phyloP scores from a whole-genome alignment of 2,329 filamentous ascomycete genomes.

The Rugonectria rugulosa region DNA sequence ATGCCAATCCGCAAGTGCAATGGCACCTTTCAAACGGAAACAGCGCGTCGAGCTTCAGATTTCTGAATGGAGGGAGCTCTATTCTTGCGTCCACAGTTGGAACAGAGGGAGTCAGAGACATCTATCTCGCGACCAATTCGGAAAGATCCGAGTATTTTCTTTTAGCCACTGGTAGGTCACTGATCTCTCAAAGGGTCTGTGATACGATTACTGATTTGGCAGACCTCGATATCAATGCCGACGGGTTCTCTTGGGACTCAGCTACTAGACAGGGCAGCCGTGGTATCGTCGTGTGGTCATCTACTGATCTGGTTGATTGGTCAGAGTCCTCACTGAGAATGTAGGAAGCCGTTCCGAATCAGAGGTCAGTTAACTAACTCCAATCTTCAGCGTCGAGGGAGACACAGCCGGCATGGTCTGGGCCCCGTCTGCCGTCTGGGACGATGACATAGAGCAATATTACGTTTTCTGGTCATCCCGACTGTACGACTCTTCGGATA shows the following conservation, averaged over 20 bases:
- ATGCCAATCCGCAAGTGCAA: conserved; percentile 16
- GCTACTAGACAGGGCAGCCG: conserved; percentile 46
- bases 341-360: background rate
- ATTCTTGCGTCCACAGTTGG: conserved; percentile 16
- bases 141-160: conserved; percentile 40
- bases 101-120: conserved; percentile 13
- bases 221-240: conserved; percentile 47
- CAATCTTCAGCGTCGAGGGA: conserved; percentile 39
- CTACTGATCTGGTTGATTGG: conserved; percentile 46
- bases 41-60: conserved; percentile 13
- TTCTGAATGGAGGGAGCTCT: conserved; percentile 7
- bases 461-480: conserved; percentile 58
- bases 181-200: background rate
- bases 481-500: conserved; percentile 52
- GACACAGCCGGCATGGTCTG: conserved; percentile 48
- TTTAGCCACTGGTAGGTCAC: conserved; percentile 45
- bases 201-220: conserved; percentile 38
- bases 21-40: conserved; percentile 17
- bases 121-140: conserved; percentile 12
- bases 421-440: conserved; percentile 49
- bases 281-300: conserved; percentile 48
- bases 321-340: conserved; percentile 27
- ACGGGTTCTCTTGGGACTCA: conserved; percentile 46
- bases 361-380: background rate
- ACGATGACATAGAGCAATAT: conserved; percentile 47